A percentile compares a stretch with the other conserved stretches of the same genome.
phyloP scores from a whole-genome alignment of 495 filamentous ascomycete genomes.

The Penicillium flavigenum region DNA sequence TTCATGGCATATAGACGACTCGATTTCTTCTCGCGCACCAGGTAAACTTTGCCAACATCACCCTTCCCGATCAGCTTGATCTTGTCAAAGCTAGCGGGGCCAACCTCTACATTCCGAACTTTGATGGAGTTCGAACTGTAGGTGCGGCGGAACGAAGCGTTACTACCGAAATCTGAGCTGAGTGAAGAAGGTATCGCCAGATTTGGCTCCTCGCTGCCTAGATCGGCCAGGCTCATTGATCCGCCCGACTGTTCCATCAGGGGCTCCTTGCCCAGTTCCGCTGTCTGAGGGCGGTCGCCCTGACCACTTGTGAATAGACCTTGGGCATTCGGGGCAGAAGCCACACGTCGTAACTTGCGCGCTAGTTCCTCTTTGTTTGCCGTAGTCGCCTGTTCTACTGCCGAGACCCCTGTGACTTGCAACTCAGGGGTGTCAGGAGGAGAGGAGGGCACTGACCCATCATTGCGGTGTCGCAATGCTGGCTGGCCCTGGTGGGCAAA shows the following conservation, averaged over 20 bases:
- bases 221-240: constrained; percentile 57
- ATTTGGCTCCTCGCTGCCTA: constrained; percentile 40
- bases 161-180: constrained; percentile 29
- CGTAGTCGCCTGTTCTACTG: constrained; percentile 71
- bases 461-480: constrained; percentile 88
- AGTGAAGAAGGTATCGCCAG: constrained; percentile 47
- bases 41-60: constrained; percentile 96
- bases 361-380: constrained; percentile 92
- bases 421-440: constrained; percentile 88
- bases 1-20: constrained; percentile 97
- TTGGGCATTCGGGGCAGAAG: constrained; percentile 95
- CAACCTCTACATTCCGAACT: constrained; percentile 93
- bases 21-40: constrained; percentile 97
- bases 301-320: constrained; percentile 76
- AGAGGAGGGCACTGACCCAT: constrained; percentile 90
- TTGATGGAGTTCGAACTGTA: constrained; percentile 99
- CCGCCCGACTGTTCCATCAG: constrained; percentile 57
- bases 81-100: constrained; percentile 96
- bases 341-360: constrained; percentile 86
- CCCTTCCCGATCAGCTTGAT: constrained; percentile 99
- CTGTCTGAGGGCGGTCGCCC: constrained; percentile 72
- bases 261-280: constrained; percentile 76
- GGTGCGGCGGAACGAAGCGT: constrained; percentile 80
- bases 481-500: constrained; percentile 96
- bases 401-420: constrained; percentile 69